These are phyloP conservation scores for Geotrichum europaeum DNA, from an alignment of 1,139 yeast genomes.

Conservation along the genomic window DNA sequence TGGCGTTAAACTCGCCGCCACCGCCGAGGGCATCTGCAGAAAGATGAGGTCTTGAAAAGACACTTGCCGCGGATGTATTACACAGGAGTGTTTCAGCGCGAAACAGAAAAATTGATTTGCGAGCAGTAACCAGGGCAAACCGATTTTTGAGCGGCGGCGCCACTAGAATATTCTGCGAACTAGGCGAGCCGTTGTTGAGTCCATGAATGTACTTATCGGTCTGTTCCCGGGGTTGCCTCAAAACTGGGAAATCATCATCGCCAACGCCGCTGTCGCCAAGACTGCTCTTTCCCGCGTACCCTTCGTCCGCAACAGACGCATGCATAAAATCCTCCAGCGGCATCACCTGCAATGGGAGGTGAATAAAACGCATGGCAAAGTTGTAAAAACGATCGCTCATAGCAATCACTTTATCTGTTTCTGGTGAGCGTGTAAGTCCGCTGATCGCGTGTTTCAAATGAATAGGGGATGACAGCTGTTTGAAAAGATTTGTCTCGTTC, in stretches of 20 bases:
- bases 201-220: not conserved
- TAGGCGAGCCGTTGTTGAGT: not conserved
- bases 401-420: slow-evolving; percentile 9
- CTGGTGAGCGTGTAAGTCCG: slow-evolving; percentile 15
- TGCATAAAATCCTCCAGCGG: not conserved
- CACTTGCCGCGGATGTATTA: slow-evolving; percentile 43
- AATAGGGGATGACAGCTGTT: slow-evolving; percentile 14
- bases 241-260: not conserved
- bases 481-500: slow-evolving; percentile 36
- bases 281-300: not conserved
- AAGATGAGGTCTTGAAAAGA: slow-evolving; percentile 38
- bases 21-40: slow-evolving; percentile 24
- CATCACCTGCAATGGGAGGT: not conserved
- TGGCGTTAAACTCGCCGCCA: slow-evolving; percentile 31
- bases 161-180: not conserved
- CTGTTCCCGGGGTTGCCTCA: not conserved
- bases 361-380: slow-evolving; percentile 16
- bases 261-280: not conserved
- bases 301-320: not conserved
- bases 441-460: slow-evolving; percentile 14
- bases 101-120: slow-evolving; percentile 37
- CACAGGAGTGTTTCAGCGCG: slow-evolving; percentile 47
- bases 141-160: slow-evolving; percentile 32
- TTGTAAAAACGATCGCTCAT: slow-evolving; percentile 9
- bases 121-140: slow-evolving; percentile 41